These are phyloP conservation scores for Aspergillus bridgeri DNA, from an alignment of 495 filamentous ascomycete genomes.

Conservation along the genomic window DNA sequence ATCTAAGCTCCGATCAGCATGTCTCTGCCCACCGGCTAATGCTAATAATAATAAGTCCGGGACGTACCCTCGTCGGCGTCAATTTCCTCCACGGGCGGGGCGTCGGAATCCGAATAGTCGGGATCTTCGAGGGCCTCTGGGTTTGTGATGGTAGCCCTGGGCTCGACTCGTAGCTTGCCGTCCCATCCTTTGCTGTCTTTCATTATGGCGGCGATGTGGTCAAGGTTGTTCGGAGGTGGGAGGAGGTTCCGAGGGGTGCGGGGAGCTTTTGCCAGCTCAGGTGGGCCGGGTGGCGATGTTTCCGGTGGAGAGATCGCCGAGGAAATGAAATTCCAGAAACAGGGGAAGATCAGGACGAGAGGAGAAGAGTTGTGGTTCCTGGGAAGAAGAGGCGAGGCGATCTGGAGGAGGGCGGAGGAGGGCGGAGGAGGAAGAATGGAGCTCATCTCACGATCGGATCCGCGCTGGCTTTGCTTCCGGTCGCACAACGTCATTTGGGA, in stretches of 20 bases:
- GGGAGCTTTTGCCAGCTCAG: constrained; percentile 1
- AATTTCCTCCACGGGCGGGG: constrained; percentile 70
- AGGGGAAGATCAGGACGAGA: background rate
- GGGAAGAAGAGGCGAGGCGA: background rate
- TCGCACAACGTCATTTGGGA: background rate
- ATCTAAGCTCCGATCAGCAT: constrained; percentile 41
- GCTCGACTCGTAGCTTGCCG: constrained; percentile 78
- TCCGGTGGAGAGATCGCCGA: background rate
- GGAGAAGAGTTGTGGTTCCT: background rate
- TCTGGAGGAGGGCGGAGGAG: background rate
- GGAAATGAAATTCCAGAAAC: background rate
- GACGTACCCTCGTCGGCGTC: constrained; percentile 77
- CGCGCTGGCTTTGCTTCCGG: too few relatives aligned
- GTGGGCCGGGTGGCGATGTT: constrained; percentile 1
- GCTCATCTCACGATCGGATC: too few relatives aligned
- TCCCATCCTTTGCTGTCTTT: constrained; percentile 84
- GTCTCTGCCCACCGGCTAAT: too few relatives aligned
- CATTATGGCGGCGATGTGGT: constrained; percentile 23
- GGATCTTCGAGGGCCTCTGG: constrained; percentile 77
- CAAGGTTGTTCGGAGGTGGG: constrained; percentile 2
- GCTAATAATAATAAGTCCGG: too few relatives aligned
- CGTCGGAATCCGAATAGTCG: constrained; percentile 82
- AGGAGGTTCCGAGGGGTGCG: constrained; percentile 4
- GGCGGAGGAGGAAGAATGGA: background rate
- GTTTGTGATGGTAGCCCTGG: constrained; percentile 60